These are phyloP conservation scores for Mycena galericulata DNA, from an alignment of 768 basidiomycete genomes.

Conservation along the genomic window DNA sequence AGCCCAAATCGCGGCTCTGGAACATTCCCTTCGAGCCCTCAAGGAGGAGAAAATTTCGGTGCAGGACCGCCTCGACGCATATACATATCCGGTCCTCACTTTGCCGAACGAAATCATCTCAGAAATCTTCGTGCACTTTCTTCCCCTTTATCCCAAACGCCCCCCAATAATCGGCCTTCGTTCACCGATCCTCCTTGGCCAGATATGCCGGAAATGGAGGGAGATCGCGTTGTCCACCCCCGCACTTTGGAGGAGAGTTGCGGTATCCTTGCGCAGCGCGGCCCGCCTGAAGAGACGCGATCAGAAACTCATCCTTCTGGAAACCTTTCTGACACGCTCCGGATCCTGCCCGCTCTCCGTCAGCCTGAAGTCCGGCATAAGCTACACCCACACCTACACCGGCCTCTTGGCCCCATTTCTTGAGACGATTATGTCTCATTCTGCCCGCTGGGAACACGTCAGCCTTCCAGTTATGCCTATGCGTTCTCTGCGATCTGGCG, in stretches of 20 bases:
- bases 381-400: not conserved
- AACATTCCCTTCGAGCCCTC: not conserved
- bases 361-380: not conserved
- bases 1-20: not conserved
- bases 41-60: not conserved
- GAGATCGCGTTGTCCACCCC: slow-evolving; percentile 1
- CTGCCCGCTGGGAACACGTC: slow-evolving; percentile 10
- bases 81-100: slow-evolving; percentile 8
- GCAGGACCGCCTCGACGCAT: slow-evolving; percentile 4
- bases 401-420: not conserved
- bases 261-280: not conserved
- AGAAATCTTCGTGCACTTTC: slow-evolving; percentile 12
- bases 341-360: not conserved
- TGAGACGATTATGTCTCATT: not conserved
- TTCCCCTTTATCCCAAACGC: not conserved
- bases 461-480: not conserved
- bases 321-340: not conserved
- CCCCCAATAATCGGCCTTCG: not conserved
- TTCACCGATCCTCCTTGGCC: not conserved
- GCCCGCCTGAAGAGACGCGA: too few species aligned
- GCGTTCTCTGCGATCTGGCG: not conserved
- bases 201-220: slow-evolving; percentile 13
- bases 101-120: slow-evolving; percentile 2
- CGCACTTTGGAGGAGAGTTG: slow-evolving; percentile 1
- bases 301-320: not conserved